phyloP scores from a whole-genome alignment of 164 flowering plant species.

The Chimonanthus salicifolius region DNA sequence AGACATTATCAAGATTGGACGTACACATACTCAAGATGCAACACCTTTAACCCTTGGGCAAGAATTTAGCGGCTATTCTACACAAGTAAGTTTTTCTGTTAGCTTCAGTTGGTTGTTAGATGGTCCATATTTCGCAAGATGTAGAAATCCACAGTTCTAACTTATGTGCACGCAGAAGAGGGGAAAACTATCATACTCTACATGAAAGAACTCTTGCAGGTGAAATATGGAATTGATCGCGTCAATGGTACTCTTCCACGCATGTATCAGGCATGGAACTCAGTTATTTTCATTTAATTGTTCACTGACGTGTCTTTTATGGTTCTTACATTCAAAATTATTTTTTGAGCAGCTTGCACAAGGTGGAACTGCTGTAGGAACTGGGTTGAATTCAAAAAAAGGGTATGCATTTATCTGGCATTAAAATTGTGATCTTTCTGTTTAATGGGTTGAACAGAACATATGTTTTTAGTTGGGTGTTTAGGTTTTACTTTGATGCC shows the following conservation, averaged over 20 bases:
- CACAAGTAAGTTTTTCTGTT: conserved; percentile 54
- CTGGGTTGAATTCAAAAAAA: conserved; percentile 94
- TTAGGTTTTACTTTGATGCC: too few relatives aligned
- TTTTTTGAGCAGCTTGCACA: conserved; percentile 80
- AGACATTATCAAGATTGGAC: conserved; percentile 94
- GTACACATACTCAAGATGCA: conserved; percentile 99
- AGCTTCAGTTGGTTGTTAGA: not conserved
- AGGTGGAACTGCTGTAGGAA: conserved; percentile 99
- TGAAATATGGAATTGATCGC: conserved; percentile 85
- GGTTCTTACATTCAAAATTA: conserved; percentile 20
- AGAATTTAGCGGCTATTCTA: conserved; percentile 95
- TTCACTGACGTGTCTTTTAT: not conserved
- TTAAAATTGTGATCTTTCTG: too few relatives aligned
- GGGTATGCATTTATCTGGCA: conserved; percentile 46
- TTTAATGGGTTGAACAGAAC: too few relatives aligned
- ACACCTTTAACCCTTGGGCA: conserved; percentile 98
- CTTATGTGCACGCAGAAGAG: not conserved
- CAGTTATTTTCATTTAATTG: not conserved
- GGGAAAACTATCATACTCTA: not conserved
- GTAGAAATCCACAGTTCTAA: too few relatives aligned
- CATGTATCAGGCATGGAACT: conserved; percentile 72
- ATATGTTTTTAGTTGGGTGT: too few relatives aligned
- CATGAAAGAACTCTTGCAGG: conserved; percentile 41
- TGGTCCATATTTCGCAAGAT: not conserved
- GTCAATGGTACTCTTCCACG: conserved; percentile 74